Evolutionary conservation across 2,329 filamentous ascomycete genomes (phyloP).

Genomic region (Colletotrichum siamense): DNA sequence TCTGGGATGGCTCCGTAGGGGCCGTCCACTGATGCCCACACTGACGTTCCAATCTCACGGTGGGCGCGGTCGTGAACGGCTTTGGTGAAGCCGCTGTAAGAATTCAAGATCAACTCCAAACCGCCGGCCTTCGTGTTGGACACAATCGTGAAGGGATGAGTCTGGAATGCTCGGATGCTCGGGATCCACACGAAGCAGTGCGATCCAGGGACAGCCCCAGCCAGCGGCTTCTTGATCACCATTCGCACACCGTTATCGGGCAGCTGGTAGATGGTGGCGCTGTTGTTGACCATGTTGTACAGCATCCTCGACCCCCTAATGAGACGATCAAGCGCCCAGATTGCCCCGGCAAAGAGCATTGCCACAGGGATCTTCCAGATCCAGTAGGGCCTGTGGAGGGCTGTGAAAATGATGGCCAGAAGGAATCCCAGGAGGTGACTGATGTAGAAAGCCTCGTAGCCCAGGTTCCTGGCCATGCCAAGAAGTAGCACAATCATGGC

Average conservation of each 20-base stretch:
- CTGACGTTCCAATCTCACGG: constrained; percentile 41
- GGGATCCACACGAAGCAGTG: constrained; percentile 65
- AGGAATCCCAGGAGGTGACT: constrained; percentile 48
- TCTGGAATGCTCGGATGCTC: constrained; percentile 53
- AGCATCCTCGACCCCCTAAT: constrained; percentile 34
- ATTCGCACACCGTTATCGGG: constrained; percentile 49
- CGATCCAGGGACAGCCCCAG: constrained; percentile 18
- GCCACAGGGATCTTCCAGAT: constrained; percentile 40
- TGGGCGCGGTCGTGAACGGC: constrained; percentile 50
- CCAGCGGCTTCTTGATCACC: constrained; percentile 46
- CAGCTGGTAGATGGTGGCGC: constrained; percentile 46
- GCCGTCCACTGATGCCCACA: constrained; percentile 56
- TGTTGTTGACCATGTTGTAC: constrained; percentile 43
- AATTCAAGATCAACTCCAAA: constrained; percentile 56
- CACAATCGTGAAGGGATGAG: constrained; percentile 62
- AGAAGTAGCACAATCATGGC: constrained; percentile 42
- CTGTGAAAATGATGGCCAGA: constrained; percentile 43
- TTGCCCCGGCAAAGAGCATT: constrained; percentile 38
- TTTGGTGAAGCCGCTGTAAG: constrained; percentile 56
- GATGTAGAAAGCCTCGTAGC: constrained; percentile 54
- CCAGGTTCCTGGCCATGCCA: constrained; percentile 36
- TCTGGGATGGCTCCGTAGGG: constrained; percentile 59
- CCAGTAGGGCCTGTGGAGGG: constrained; percentile 49
- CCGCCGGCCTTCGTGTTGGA: constrained; percentile 37
- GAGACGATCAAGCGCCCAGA: constrained; percentile 52